Evolutionary conservation across 2,329 filamentous ascomycete genomes (phyloP), one percentile per base, ranked within the genome.

Genomic region (Aspergillus sojae): DNA sequence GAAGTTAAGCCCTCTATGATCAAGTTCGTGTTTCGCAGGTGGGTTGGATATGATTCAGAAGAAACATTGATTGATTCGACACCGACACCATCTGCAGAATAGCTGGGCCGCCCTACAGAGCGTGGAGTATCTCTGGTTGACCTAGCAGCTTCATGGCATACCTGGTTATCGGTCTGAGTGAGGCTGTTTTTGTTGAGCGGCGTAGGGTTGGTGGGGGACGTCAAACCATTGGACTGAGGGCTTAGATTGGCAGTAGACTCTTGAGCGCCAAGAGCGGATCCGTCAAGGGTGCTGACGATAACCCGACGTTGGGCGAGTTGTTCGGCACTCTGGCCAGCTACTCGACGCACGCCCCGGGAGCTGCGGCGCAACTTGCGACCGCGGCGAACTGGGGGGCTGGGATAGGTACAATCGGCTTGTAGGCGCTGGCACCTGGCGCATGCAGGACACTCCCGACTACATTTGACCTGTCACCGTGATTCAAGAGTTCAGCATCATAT

Each of bases 41-140:
- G 56, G 19, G 23, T 58, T 16, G 56, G 43, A 12, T 58, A 58
- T 16, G 56, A 58, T 23, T 58, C 23, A 21, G 56, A 48, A 36
- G n/a, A 23, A 48, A 45, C 41, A 36, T 50, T 50, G 14, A 50
- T 50, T 26, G 46, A 30, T 7, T 50, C 26, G 6, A 50, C 23
- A 28, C 14, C 26, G 10, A 50, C 23, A 28, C 6, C 16, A 19
- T 50, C 10, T n/a, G 46, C 6, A 19, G 11, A 26, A 30, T 50
- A n/a, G 23, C 45, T 48, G 23, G 45, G 2, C 14, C 23, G 23
- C 6, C 21, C 23, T 16, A 4, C 12, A 16, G 12, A 23, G 23
- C 14, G 23, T 10, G 45, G 45, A 12, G 23, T 26, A 16, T 5
- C 34, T 36, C 34, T 36, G 5, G 34, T 16, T 28, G 23, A 23